A percentile compares a stretch with the other conserved stretches of the same genome.
These are phyloP conservation scores for Canna indica DNA, from an alignment of 176 grass and related monocot genomes.

Conservation along the genomic window DNA sequence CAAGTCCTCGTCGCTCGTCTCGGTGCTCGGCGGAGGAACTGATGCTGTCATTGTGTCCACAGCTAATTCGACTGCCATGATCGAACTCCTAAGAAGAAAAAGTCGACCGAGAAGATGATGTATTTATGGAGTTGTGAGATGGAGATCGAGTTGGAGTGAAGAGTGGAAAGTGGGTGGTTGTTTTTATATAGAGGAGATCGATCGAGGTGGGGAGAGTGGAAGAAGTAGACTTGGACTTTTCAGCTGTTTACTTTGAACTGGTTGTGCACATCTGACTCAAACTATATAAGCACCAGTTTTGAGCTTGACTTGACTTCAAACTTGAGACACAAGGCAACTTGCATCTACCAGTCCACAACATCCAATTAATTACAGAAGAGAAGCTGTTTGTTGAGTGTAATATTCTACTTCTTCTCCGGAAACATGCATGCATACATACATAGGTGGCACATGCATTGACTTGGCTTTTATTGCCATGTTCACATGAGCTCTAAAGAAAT, in stretches of 20 bases:
- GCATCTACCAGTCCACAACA: background rate
- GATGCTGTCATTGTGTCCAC: background rate
- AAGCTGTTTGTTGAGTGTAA: background rate
- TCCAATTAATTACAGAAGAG: background rate
- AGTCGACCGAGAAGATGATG: background rate
- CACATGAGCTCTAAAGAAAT: no score
- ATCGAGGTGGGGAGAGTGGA: background rate
- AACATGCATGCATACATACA: no score
- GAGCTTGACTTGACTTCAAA: background rate
- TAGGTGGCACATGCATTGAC: no score
- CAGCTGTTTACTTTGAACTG: conserved; percentile 1
- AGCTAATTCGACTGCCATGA: background rate
- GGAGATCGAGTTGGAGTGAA: background rate
- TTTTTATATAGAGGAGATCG: background rate
- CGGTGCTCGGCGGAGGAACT: background rate
- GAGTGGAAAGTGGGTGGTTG: background rate
- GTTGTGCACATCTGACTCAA: no score
- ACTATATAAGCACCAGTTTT: no score
- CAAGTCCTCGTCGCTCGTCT: conserved; percentile 38
- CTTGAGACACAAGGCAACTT: background rate
- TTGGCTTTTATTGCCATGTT: no score
- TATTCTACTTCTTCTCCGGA: no score
- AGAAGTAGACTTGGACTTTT: conserved; percentile 6
- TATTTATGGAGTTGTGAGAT: background rate
- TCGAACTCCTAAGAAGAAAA: background rate